These are phyloP conservation scores for Mortierella sp. DNA, from an alignment of 371 early-diverging fungal genomes.

Conservation along the genomic window DNA sequence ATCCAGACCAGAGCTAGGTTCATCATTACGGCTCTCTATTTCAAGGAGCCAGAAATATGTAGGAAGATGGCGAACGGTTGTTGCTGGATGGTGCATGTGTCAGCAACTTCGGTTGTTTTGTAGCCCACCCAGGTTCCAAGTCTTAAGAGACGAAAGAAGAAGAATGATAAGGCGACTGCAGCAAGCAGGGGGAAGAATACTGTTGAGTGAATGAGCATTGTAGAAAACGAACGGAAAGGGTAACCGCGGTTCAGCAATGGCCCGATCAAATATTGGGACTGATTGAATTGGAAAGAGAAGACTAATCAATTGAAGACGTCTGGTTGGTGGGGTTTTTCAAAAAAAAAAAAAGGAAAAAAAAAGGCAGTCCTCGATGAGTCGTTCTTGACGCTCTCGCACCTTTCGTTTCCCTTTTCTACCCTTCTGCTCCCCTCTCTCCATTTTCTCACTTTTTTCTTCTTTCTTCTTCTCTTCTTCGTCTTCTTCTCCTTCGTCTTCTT, in stretches of 20 bases:
- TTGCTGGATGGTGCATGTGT: not conserved
- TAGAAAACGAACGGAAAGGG: not conserved
- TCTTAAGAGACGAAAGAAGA: not conserved
- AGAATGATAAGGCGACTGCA: not conserved
- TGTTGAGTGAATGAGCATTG: not conserved
- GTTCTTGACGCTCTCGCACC: not conserved
- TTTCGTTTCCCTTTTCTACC: not conserved
- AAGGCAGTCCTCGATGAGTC: not conserved
- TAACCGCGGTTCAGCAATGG: not conserved
- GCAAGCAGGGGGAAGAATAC: not conserved
- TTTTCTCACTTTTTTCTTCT: not conserved
- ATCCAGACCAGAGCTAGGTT: not conserved
- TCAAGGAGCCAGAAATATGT: not conserved
- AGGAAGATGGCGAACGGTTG: not conserved
- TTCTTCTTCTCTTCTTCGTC: not conserved
- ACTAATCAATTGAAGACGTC: not conserved
- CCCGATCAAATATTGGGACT: not conserved
- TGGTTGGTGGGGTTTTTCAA: not conserved
- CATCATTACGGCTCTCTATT: not conserved
- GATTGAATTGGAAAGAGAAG: not conserved
- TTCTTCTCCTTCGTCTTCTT: not conserved
- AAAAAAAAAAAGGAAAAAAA: not conserved
- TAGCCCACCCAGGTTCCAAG: not conserved
- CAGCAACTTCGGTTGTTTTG: not conserved
- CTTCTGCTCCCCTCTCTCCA: not conserved